Conservation (phyloP, 2,329 filamentous ascomycete species). For the Cladosporium austrohemisphaericum region DNA sequence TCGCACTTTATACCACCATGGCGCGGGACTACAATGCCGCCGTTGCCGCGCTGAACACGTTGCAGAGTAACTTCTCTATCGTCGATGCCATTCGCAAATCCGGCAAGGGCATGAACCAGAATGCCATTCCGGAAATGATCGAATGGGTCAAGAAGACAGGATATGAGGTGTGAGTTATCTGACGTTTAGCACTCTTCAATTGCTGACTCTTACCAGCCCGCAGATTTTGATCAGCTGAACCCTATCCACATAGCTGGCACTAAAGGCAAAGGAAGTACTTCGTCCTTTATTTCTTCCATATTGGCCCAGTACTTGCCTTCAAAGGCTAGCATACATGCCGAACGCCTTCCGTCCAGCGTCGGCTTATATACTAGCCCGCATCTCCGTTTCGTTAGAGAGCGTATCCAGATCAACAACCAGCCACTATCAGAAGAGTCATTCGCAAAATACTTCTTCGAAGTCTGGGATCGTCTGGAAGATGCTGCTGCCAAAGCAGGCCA, state of each 20-base stretch:
- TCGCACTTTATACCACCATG: slow-evolving; percentile 10
- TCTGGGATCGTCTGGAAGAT: slow-evolving; percentile 68
- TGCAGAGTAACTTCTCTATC: slow-evolving; percentile 75
- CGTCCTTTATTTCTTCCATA: slow-evolving; percentile 77
- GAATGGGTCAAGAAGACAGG: slow-evolving; percentile 73
- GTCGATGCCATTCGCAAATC: slow-evolving; percentile 75
- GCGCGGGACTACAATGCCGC: slow-evolving; percentile 50
- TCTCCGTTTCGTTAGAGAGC: slow-evolving; percentile 75
- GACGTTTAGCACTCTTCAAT: slow-evolving; percentile 3
- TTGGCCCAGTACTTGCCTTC: slow-evolving; percentile 59
- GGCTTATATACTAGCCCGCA: slow-evolving; percentile 86
- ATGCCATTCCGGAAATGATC: slow-evolving; percentile 76
- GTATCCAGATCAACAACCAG: slow-evolving; percentile 73
- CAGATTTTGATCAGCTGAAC: slow-evolving; percentile 58
- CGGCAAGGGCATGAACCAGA: slow-evolving; percentile 67
- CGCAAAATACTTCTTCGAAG: slow-evolving; percentile 73
- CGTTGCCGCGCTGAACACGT: slow-evolving; percentile 66
- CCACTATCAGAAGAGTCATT: slow-evolving; percentile 68
- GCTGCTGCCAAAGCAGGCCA: slow-evolving; percentile 50
- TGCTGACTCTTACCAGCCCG: slow-evolving; percentile 44
- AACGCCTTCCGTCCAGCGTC: slow-evolving; percentile 39
- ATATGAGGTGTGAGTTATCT: slow-evolving; percentile 58
- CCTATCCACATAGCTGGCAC: slow-evolving; percentile 85
- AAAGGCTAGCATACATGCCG: slow-evolving; percentile 31
- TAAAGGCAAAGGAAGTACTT: slow-evolving; percentile 90